Evolutionary conservation across 345 rosid genomes (phyloP), one percentile per base, ranked within the genome.

Genomic region (Xanthoceras sorbifolium): DNA sequence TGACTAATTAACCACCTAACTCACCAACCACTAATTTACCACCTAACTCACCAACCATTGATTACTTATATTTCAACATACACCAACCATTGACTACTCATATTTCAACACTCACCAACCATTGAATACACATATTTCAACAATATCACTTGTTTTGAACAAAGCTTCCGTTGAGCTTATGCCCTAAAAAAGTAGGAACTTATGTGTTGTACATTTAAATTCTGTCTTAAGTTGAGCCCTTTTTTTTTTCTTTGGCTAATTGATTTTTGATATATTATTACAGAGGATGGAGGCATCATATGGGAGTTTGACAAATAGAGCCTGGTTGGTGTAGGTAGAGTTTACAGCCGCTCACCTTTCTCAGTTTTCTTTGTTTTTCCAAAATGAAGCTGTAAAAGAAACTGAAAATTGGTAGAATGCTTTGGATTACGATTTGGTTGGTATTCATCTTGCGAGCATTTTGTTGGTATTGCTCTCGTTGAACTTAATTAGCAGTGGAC

Each of bases 221-320:
- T 36, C 22, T 40, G 36, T 44, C 52, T 14, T 63, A 12, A 60
- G 9, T n/a, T n/a, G n/a, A n/a, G n/a, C n/a, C 55, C 55, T 15
- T 32, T 64, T n/a, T 23, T 69, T 38, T 38, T 42, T 42, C 46
- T 28, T 62, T 31, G 42, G 52, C 46, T 66, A 64, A 78, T n/a
- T 18, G 22, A 32, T 67, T 42, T 75, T 79, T 57, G 10, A 29
- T 73, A 18, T 76, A 71, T 59, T 67, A 7, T 86, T 75, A 55
- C 85, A 87, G 94, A 88, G 85, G 89, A 83, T 79, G 89, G 90
- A 82, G 91, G 90, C 23, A 67, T 87, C 50, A 63, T 88, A 76
- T 88, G 90, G 92, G 91, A 88, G 74, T 85, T 88, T 1, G 88
- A 88, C 83, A 87, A 88, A 72, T 90, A 87, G 57, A 32, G 71